These are phyloP conservation scores for Pseudogymnoascus sp. DNA, from an alignment of 2,329 filamentous ascomycete genomes.

Conservation along the genomic window DNA sequence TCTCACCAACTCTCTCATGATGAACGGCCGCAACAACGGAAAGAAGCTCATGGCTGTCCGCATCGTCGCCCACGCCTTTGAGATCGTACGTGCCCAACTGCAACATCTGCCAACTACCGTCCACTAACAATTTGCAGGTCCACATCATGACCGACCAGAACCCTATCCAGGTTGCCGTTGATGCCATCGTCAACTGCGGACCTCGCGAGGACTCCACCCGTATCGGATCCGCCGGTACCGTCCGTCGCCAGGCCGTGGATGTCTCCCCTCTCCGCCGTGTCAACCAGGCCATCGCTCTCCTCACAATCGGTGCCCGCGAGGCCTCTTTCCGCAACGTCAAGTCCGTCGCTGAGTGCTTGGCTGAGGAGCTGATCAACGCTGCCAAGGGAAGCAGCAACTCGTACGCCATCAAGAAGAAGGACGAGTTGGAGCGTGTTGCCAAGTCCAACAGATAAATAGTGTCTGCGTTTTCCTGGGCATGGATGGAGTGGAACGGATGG, in stretches of 20 bases:
- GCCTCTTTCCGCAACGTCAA: constrained; percentile 99
- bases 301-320: constrained; percentile 98
- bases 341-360: constrained; percentile 98
- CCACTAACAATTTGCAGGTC: constrained; percentile 52
- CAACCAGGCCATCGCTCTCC: constrained; percentile 98
- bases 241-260: constrained; percentile 99
- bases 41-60: constrained; percentile 99
- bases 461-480: constrained; percentile 25
- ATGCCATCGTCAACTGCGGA: constrained; percentile 99
- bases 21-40: constrained; percentile 99
- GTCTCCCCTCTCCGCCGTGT: constrained; percentile 98
- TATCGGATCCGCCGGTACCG: constrained; percentile 98
- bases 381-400: constrained; percentile 99
- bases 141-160: constrained; percentile 99
- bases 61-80: constrained; percentile 97
- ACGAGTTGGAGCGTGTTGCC: constrained; percentile 99
- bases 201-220: constrained; percentile 99
- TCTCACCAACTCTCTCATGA: constrained; percentile 99
- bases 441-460: constrained; percentile 97
- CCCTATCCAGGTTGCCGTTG: constrained; percentile 98
- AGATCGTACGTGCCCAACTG: constrained; percentile 70
- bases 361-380: constrained; percentile 99
- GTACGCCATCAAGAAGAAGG: constrained; percentile 99
- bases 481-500: constrained; percentile 16
- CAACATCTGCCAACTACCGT: constrained; percentile 13